A percentile compares a stretch with the other conserved stretches of the same genome.
Conservation (phyloP, 139 green algal species). For the Picochlorum sp. region DNA sequence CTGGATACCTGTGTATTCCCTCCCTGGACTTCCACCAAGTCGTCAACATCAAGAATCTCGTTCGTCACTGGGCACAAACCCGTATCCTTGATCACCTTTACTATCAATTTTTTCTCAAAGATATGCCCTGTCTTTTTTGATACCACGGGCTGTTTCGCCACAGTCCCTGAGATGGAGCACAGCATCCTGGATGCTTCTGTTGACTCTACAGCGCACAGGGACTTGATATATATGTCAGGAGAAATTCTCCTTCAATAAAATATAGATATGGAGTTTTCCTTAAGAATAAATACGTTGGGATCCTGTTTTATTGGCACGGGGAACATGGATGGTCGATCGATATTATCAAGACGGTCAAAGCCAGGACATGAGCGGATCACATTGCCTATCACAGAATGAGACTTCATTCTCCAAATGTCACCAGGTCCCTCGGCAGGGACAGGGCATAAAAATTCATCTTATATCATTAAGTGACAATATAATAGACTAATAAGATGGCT, state of each 20-base stretch:
- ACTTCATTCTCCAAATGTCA: background rate
- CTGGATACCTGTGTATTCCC: constrained; percentile 71
- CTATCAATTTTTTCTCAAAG: constrained; percentile 81
- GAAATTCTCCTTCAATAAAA: too few species aligned
- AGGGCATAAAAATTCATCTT: background rate
- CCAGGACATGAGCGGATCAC: too few species aligned
- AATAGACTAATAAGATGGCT: constrained; percentile 1
- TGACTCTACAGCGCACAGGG: background rate
- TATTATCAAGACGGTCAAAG: background rate
- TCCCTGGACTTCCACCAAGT: constrained; percentile 72
- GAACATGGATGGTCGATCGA: background rate
- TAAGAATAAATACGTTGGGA: background rate
- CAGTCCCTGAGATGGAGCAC: constrained; percentile 62
- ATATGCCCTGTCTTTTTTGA: constrained; percentile 74
- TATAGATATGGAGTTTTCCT: too few species aligned
- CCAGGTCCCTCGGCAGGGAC: background rate
- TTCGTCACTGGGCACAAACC: constrained; percentile 77
- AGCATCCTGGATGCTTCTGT: background rate
- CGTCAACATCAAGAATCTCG: constrained; percentile 59
- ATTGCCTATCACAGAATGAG: too few species aligned
- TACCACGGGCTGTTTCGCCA: constrained; percentile 84
- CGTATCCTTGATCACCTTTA: constrained; percentile 77
- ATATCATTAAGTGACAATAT: background rate
- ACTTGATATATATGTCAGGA: background rate
- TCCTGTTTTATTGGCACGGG: too few species aligned